Conservation (phyloP, 2,329 filamentous ascomycete species). For the Colletotrichum lini region DNA sequence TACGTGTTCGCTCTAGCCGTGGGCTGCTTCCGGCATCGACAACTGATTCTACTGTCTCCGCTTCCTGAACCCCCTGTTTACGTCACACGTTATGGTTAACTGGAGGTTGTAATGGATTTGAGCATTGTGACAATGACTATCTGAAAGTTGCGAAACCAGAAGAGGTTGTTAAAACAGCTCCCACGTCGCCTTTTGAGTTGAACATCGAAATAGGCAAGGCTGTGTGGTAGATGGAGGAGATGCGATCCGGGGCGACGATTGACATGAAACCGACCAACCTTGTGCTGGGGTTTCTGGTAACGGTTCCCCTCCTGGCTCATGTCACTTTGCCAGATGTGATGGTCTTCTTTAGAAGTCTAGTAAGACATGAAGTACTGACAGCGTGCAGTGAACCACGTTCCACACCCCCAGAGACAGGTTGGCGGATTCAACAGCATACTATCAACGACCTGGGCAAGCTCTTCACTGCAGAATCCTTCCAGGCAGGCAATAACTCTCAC, state of each 20-base stretch:
- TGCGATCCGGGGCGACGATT: neutral
- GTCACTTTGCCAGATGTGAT: conserved; percentile 9
- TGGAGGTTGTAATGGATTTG: neutral
- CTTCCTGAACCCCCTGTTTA: neutral
- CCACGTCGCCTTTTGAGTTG: neutral
- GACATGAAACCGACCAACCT: conserved; percentile 16
- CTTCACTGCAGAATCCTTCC: conserved; percentile 1
- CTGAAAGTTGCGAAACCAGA: neutral
- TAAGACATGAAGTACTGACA: conserved; percentile 11
- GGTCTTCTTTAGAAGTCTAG: neutral
- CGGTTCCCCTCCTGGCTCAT: conserved; percentile 2
- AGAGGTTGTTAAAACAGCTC: neutral
- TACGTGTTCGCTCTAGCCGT: neutral
- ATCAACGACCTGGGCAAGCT: conserved; percentile 11
- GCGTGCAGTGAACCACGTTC: neutral
- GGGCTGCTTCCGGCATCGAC: no score
- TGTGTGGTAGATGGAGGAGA: neutral
- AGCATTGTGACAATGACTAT: neutral
- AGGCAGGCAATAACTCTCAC: neutral
- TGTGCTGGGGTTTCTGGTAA: conserved; percentile 13
- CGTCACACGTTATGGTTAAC: neutral
- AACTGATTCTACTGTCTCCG: neutral
- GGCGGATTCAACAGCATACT: conserved; percentile 16
- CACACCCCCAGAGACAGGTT: conserved; percentile 12
- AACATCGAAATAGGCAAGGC: conserved; percentile 13